Conservation (phyloP, 257 asterid species). For the Sherardia arvensis region DNA sequence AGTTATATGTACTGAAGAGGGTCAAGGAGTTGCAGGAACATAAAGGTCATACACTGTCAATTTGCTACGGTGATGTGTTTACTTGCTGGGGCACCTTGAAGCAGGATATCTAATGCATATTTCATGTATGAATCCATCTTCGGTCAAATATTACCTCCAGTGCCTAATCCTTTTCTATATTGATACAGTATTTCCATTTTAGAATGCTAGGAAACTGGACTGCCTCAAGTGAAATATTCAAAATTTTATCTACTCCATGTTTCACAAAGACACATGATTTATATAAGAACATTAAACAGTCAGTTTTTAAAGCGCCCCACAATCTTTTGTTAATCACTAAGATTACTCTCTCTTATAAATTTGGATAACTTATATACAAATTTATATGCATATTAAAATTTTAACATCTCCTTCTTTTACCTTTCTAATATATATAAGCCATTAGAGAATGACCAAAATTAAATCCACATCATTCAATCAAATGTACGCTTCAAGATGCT, state of each 20-base stretch:
- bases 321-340: not conserved
- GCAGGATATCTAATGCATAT: not conserved
- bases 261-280: not conserved
- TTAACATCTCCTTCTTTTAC: not conserved
- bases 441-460: not conserved
- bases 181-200: not conserved
- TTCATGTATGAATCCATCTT: not conserved
- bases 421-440: not conserved
- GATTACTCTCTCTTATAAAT: not conserved
- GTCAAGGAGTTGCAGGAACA: slow-evolving; percentile 4
- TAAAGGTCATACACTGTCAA: not conserved
- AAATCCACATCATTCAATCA: not conserved
- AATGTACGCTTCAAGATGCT: not conserved
- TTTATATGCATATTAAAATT: not conserved
- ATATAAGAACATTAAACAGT: not conserved
- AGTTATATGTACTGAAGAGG: not conserved
- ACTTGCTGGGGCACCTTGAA: not conserved
- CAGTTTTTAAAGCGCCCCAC: not conserved
- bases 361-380: not conserved
- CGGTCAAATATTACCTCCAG: not conserved
- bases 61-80: not conserved
- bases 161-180: not conserved
- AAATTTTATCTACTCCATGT: not conserved
- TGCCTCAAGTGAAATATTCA: not conserved
- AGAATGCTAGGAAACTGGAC: not conserved